phyloP scores from a whole-genome alignment of 495 filamentous ascomycete species.

The Talaromyces nanjingensis region DNA sequence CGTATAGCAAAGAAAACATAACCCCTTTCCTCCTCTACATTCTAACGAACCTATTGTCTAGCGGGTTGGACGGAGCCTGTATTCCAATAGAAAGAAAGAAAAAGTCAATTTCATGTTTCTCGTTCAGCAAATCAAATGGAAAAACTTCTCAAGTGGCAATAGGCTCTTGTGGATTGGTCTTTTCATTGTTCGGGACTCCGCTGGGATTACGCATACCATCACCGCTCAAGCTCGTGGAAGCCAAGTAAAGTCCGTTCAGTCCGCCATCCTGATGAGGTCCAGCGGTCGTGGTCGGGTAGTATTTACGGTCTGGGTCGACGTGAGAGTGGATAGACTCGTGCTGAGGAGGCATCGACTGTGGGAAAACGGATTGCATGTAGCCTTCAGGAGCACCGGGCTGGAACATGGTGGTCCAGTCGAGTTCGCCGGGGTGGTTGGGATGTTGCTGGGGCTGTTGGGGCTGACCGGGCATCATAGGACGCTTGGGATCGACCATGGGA shows the following conservation, averaged over 20 bases:
- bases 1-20: not conserved
- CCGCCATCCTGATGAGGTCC: conserved; percentile 32
- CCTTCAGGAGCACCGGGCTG: conserved; percentile 57
- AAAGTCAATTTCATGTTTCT: conserved; percentile 7
- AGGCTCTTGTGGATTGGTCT: conserved; percentile 10
- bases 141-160: conserved; percentile 8
- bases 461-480: conserved; percentile 37
- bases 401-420: conserved; percentile 70
- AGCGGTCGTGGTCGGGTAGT: conserved; percentile 36
- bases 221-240: conserved; percentile 39
- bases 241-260: conserved; percentile 42
- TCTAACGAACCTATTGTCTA: conserved; percentile 28
- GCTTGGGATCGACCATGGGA: conserved; percentile 35
- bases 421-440: conserved; percentile 33
- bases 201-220: conserved; percentile 32
- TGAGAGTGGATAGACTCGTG: conserved; percentile 40
- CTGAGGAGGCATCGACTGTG: conserved; percentile 43
- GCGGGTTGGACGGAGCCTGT: conserved; percentile 39
- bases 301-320: conserved; percentile 40
- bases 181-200: conserved; percentile 3
- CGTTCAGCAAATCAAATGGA: conserved; percentile 1
- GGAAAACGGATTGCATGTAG: conserved; percentile 54
- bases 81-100: not conserved
- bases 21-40: not conserved
- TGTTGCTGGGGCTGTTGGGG: conserved; percentile 21